Conservation (phyloP, 352 stramenopile genomes). For the Phytophthora ohioensis region DNA sequence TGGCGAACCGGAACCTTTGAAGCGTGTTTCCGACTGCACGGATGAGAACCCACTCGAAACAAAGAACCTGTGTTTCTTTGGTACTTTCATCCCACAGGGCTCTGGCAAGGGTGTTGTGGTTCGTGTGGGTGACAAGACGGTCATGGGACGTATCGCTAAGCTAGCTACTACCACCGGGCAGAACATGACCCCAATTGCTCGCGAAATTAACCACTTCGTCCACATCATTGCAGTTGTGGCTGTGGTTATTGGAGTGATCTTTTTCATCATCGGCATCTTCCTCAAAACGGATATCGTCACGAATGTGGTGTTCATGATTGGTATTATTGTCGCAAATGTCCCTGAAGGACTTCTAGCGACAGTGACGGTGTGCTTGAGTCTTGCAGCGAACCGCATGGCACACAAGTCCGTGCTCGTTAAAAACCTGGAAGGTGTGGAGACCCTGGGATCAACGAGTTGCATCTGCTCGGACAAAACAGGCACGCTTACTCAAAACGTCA, state of each 20-base stretch:
- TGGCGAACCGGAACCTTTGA: constrained; percentile 89
- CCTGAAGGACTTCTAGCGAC: constrained; percentile 92
- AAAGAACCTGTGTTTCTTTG: constrained; percentile 88
- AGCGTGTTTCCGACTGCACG: constrained; percentile 77
- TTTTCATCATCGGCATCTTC: constrained; percentile 67
- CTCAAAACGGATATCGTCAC: constrained; percentile 61
- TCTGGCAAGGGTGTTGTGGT: constrained; percentile 75
- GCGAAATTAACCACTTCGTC: constrained; percentile 78
- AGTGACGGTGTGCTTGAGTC: constrained; percentile 93
- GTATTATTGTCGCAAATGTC: constrained; percentile 96
- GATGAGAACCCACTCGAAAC: constrained; percentile 83
- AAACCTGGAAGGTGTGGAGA: constrained; percentile 94
- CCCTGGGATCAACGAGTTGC: constrained; percentile 90
- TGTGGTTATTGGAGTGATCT: constrained; percentile 63
- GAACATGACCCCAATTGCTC: constrained; percentile 64
- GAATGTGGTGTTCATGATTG: constrained; percentile 94
- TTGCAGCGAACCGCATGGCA: constrained; percentile 91
- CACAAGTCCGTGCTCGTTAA: constrained; percentile 95
- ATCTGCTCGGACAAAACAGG: constrained; percentile 96
- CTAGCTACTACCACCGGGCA: constrained; percentile 64
- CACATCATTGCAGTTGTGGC: constrained; percentile 72
- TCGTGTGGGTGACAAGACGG: constrained; percentile 77
- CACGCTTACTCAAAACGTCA: constrained; percentile 95
- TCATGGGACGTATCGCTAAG: constrained; percentile 84
- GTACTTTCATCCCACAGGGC: constrained; percentile 81